Base-by-base conservation (phyloP, 805 yeast species). In the Yarrowia sp. region DNA sequence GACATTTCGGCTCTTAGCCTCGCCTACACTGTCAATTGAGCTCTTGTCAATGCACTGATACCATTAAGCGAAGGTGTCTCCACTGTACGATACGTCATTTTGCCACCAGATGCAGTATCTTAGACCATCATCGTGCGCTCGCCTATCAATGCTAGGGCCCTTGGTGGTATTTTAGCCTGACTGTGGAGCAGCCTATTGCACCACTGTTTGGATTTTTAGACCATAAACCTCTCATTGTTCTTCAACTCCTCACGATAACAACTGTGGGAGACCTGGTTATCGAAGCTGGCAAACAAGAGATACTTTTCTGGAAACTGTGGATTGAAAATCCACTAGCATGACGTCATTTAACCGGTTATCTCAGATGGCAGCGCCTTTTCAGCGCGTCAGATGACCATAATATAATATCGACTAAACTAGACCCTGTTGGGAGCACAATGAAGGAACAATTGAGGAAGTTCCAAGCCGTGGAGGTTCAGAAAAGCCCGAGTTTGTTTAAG, bases 321-420 rank as follows among this genome's bases (percentile, higher is more conserved):
- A 5, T 2, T 26, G 32, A 26, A 3, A 26, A 26, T 5, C 7
- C 32, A 26, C 32, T 26, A 26, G 32, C 46, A 16, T 43, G 48
- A 46, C 36, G 52, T 46, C 50, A 48, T 26, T 15, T 12, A 38
- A 8, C 15, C 15, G 9, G 32, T 32, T 32, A 9, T 22, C 36
- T 5, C 15, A 26, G 10, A 14, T 15, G 7, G 26, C 26, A 50
- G 42, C 7, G 32, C 32, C 16, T n/a, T 8, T 5, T 16, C n/a
- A 52, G 32, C 32, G 8, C n/a, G 42, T 52, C 58, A 36, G 43
- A 36, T 52, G 58, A 52, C 58, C 58, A 52, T 38, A 52, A 52
- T 16, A 52, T 36, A 16, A 19, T 52, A 36, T 9, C 7, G 8
- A 40, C 55, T 49, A 49, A 49, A n/a, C 40, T 49, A 49, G 55